These are phyloP conservation scores for Acacia crassicarpa DNA, from an alignment of 306 rosid genomes.

Conservation along the genomic window DNA sequence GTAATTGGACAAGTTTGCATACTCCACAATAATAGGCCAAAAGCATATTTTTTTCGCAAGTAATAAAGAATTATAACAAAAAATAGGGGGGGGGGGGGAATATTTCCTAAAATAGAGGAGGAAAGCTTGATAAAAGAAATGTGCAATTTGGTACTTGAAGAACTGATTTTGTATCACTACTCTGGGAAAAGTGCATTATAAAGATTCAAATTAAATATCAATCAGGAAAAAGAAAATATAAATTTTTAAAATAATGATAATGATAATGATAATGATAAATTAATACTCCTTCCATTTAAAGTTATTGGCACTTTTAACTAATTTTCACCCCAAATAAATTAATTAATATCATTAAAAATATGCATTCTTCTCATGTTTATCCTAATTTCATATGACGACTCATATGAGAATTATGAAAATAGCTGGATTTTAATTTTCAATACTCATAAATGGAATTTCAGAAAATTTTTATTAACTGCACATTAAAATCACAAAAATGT, in stretches of 20 bases:
- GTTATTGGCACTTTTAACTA: too few relatives aligned
- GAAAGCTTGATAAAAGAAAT: background rate
- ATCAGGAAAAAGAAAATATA: background rate
- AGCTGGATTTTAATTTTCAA: too few relatives aligned
- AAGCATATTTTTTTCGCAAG: background rate
- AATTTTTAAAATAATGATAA: background rate
- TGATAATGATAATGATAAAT: conserved; percentile 15
- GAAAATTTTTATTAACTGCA: too few relatives aligned
- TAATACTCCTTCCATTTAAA: too few relatives aligned
- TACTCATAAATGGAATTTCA: too few relatives aligned
- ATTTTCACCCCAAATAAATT: background rate
- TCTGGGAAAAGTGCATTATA: conserved; percentile 18
- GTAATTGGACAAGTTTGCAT: background rate
- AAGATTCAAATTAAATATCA: conserved; percentile 4
- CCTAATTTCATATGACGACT: background rate
- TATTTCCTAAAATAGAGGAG: background rate
- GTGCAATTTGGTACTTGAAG: background rate
- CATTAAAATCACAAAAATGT: too few relatives aligned
- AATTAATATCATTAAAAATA: too few relatives aligned
- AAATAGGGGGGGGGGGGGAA: too few relatives aligned
- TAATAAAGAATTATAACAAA: background rate
- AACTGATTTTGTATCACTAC: conserved; percentile 34
- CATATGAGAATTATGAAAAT: background rate
- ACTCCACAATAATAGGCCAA: background rate
- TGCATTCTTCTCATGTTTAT: background rate